phyloP scores from a whole-genome alignment of 345 rosid genomes.

The Lenwebbia sp. region DNA sequence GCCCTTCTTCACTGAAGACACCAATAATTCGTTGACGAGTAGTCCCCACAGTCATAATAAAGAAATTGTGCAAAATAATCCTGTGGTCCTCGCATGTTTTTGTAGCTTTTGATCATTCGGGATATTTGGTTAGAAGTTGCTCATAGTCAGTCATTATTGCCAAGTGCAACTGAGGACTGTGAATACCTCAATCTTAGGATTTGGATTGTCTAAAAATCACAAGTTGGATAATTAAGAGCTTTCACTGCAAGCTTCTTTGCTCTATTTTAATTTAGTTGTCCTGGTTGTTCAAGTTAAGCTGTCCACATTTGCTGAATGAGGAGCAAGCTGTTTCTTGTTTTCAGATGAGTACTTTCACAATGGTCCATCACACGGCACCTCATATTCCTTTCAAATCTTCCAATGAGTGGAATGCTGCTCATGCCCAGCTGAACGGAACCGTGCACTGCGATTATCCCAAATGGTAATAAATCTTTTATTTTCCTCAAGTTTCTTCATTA shows the following conservation, averaged over 20 bases:
- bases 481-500: not conserved
- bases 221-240: not conserved
- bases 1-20: not conserved
- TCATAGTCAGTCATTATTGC: not conserved
- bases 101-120: not conserved
- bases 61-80: not conserved
- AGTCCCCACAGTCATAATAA: not conserved
- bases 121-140: not conserved
- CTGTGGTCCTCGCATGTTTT: not conserved
- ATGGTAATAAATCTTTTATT: slow-evolving; percentile 29
- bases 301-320: not conserved
- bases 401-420: slow-evolving; percentile 80
- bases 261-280: not conserved
- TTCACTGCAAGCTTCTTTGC: not conserved
- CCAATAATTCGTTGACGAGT: not conserved
- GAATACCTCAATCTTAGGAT: not conserved
- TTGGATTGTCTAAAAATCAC: not conserved
- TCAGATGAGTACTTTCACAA: slow-evolving; percentile 96
- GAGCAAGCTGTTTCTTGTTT: not conserved
- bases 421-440: slow-evolving; percentile 87
- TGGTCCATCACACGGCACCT: slow-evolving; percentile 97
- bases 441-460: slow-evolving; percentile 88
- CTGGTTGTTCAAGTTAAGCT: not conserved
- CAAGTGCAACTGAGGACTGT: not conserved
- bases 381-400: slow-evolving; percentile 79